Conservation (phyloP, 139 green algal species). For the Yamagishiella unicocca region DNA sequence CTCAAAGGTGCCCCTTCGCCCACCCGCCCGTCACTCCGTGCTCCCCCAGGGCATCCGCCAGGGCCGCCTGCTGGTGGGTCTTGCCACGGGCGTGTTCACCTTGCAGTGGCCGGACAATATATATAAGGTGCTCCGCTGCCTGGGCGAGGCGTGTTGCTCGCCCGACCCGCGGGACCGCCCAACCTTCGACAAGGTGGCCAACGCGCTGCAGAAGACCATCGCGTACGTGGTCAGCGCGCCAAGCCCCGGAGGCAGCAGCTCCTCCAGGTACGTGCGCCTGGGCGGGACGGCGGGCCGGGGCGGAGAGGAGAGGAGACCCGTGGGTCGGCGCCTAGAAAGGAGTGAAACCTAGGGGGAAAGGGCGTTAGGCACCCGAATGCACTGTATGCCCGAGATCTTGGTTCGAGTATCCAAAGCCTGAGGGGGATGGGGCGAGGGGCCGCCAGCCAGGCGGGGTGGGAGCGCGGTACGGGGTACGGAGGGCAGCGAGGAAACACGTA, state of each 20-base stretch:
- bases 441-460: too few species aligned
- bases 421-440: too few species aligned
- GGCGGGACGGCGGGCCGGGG: not conserved
- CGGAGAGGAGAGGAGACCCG: not conserved
- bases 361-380: too few species aligned
- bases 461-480: too few species aligned
- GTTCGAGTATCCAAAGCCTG: too few species aligned
- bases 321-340: too few species aligned
- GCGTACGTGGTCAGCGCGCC: not conserved
- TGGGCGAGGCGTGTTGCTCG: slow-evolving; percentile 24
- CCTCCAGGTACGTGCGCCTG: not conserved
- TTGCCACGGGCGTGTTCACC: not conserved
- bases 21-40: not conserved
- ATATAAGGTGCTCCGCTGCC: slow-evolving; percentile 5
- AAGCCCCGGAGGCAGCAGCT: not conserved
- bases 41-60: slow-evolving; percentile 8
- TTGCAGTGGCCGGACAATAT: slow-evolving; percentile 11
- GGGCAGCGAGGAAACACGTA: too few species aligned
- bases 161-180: not conserved
- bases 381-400: too few species aligned
- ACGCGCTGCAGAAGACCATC: slow-evolving; percentile 6
- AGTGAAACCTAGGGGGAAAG: too few species aligned
- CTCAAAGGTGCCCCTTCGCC: not conserved
- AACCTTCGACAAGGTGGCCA: slow-evolving; percentile 1
- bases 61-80: slow-evolving; percentile 3